Evolutionary conservation across 2,329 filamentous ascomycete species (phyloP).

Genomic region (Fusarium scirpi): DNA sequence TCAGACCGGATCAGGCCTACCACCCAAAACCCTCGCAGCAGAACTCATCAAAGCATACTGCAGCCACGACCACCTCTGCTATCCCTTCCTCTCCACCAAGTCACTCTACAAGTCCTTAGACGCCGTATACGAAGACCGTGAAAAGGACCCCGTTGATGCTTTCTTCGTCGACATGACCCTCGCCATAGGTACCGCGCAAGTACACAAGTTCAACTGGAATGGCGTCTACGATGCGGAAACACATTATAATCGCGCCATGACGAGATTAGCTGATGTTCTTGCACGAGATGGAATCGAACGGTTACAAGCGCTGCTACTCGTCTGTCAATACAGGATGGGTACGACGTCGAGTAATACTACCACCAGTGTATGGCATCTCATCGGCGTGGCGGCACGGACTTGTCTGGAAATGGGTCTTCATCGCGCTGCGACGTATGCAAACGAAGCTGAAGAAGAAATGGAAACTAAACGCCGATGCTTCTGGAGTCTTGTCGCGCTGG

Average conservation of each 20-base stretch:
- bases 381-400: conserved; percentile 56
- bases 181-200: conserved; percentile 57
- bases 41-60: conserved; percentile 57
- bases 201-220: conserved; percentile 60
- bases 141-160: conserved; percentile 47
- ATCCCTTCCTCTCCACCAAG: conserved; percentile 55
- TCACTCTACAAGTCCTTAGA: conserved; percentile 47
- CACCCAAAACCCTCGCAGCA: conserved; percentile 51
- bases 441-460: background rate
- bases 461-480: conserved; percentile 50
- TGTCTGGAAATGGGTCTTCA: conserved; percentile 57
- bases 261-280: conserved; percentile 53
- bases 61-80: conserved; percentile 57
- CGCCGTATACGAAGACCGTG: conserved; percentile 47
- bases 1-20: conserved; percentile 44
- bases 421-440: conserved; percentile 52
- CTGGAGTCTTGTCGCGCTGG: conserved; percentile 57
- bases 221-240: conserved; percentile 57
- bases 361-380: conserved; percentile 59
- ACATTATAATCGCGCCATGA: conserved; percentile 56
- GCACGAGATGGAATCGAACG: conserved; percentile 51
- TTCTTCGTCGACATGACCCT: conserved; percentile 59
- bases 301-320: conserved; percentile 56
- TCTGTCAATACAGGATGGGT: conserved; percentile 58
- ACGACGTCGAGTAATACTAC: conserved; percentile 55